Evolutionary conservation across 2,329 filamentous ascomycete species (phyloP).

Genomic region (Beauveria caledonica): DNA sequence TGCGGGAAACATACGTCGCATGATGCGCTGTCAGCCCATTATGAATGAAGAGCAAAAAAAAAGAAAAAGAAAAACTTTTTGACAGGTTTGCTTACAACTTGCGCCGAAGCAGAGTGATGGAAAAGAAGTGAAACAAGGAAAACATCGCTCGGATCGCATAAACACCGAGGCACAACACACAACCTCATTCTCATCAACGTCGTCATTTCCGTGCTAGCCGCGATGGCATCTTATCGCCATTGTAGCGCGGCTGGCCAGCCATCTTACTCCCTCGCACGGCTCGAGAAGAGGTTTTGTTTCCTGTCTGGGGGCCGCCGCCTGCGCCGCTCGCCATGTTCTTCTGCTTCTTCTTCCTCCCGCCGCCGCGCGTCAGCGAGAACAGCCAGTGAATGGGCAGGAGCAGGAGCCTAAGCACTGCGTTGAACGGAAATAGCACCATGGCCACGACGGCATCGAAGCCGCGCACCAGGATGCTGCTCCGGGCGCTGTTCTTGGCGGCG

Average conservation of each 20-base stretch:
- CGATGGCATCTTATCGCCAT: slow-evolving; percentile 26
- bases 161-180: background rate
- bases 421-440: slow-evolving; percentile 34
- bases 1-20: too few species aligned
- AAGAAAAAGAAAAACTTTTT: background rate
- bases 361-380: slow-evolving; percentile 23
- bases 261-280: slow-evolving; percentile 11
- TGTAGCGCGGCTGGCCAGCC: slow-evolving; percentile 23
- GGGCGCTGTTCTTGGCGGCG: slow-evolving; percentile 47
- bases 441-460: slow-evolving; percentile 28
- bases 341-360: slow-evolving; percentile 17
- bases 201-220: slow-evolving; percentile 5
- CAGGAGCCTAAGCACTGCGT: slow-evolving; percentile 29
- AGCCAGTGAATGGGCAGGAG: slow-evolving; percentile 33
- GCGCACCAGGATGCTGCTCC: slow-evolving; percentile 30
- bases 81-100: too few species aligned
- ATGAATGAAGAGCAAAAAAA: too few species aligned
- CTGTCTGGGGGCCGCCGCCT: background rate
- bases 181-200: background rate
- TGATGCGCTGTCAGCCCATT: too few species aligned
- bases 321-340: slow-evolving; percentile 15
- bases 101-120: too few species aligned
- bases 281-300: background rate
- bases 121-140: background rate
- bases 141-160: background rate